Evolutionary conservation across 805 yeast genomes (phyloP), one percentile per base, ranked within the genome.

Genomic region (Cyberlindnera lachancei): DNA sequence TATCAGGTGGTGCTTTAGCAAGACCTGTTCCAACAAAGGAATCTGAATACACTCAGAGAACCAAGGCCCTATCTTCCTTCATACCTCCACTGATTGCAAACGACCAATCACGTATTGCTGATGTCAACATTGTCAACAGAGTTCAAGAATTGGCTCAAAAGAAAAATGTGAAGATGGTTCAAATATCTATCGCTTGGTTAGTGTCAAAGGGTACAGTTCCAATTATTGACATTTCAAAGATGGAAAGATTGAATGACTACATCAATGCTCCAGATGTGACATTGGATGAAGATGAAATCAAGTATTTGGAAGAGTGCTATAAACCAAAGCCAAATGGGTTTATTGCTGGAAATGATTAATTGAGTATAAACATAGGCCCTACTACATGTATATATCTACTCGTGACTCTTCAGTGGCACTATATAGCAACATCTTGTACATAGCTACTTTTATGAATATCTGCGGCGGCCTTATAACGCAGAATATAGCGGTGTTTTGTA

Each of bases 111-210:
- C 7, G 10, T 10, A 30, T 13, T 15, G 38, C 36, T 5, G 66
- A 65, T 28, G 36, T 36, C 14, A 52, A 44, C 23, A 64, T 70
- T 32, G 55, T 75, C 29, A 42, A 50, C 12, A 55, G 83, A 25
- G 74, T 76, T n/a, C 79, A 74, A 45, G 62, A 67, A 44, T 18
- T 78, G 4, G 64, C 83, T 6, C 55, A 61, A 36, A 64, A 67
- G 43, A 48, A 55, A 23, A 56, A 50, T 12, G 68, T 66, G 10
- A 49, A 70, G 4, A 77, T 76, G 82, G 70, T 79, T 4, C 30
- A 36, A 18, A 49, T 75, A 14, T 60, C 78, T 4, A 57, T 64
- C 7, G 72, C 77, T 6, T 75, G 79, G 77, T 62, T 63, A 3
- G 26, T 72, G 2, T 31, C 58, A 33, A 75, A 75, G 46, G 78